phyloP scores from a whole-genome alignment of 176 grass and related monocot genomes.

The Raddia guianensis region DNA sequence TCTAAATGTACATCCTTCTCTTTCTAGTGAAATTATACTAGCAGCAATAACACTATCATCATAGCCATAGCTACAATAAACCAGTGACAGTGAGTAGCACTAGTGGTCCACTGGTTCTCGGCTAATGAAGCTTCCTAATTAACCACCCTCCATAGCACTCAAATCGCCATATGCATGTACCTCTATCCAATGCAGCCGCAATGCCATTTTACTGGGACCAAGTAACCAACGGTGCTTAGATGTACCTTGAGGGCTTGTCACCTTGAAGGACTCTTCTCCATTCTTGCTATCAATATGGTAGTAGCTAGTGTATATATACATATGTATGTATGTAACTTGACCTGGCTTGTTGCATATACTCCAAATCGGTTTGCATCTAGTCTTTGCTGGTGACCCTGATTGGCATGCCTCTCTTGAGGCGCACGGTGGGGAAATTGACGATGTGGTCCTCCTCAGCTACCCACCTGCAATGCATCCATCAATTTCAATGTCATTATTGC shows the following conservation, averaged over 20 bases:
- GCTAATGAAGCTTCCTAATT: constrained; percentile 12
- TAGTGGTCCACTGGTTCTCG: neutral
- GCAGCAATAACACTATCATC: neutral
- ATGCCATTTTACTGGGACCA: neutral
- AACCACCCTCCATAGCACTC: constrained; percentile 10
- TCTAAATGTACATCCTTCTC: neutral
- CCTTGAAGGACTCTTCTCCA: neutral
- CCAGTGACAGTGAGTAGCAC: neutral
- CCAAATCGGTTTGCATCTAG: neutral
- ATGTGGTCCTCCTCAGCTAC: constrained; percentile 88
- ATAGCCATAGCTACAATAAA: neutral
- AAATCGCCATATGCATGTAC: neutral
- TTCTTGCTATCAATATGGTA: neutral
- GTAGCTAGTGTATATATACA: too few species aligned
- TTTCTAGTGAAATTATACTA: neutral
- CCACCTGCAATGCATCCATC: constrained; percentile 58
- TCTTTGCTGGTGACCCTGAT: constrained; percentile 60
- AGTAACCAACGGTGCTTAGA: neutral
- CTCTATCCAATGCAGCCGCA: constrained; percentile 14
- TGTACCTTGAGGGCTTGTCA: constrained; percentile 7
- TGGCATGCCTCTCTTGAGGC: constrained; percentile 85
- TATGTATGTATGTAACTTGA: neutral
- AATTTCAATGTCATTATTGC: constrained; percentile 15
- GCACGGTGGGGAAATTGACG: constrained; percentile 94
- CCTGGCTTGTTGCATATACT: neutral